Percentiles rank a stretch among this genome's conserved stretches.
Conservation (phyloP, 768 basidiomycete genomes). For the Cystobasidium ongulense region DNA sequence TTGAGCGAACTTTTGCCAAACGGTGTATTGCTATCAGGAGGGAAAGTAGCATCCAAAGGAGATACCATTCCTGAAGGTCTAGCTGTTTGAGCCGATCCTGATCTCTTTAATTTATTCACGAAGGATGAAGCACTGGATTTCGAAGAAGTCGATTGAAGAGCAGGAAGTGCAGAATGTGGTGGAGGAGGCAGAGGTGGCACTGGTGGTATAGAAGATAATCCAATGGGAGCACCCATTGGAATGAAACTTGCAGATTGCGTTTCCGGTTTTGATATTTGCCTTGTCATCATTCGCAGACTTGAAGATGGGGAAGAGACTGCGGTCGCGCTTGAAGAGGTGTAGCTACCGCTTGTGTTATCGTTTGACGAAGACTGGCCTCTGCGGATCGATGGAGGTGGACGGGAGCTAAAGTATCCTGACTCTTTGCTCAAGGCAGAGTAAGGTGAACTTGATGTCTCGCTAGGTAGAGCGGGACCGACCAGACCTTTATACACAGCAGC, state of each 20-base stretch:
- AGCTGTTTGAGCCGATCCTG: not conserved
- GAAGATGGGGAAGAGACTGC: not conserved
- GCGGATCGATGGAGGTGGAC: not conserved
- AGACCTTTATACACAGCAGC: slow-evolving; percentile 1
- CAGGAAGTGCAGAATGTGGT: not conserved
- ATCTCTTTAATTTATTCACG: not conserved
- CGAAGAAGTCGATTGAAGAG: not conserved
- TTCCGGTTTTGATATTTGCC: not conserved
- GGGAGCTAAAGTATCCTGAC: not conserved
- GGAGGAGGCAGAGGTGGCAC: not conserved
- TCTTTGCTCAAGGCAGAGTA: not conserved
- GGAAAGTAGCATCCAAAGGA: not conserved
- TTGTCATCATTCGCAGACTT: not conserved
- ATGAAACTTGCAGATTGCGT: not conserved
- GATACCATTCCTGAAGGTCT: not conserved
- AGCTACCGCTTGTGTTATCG: not conserved
- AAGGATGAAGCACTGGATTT: slow-evolving; percentile 8
- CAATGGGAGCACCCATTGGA: not conserved
- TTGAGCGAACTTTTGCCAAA: slow-evolving; percentile 6
- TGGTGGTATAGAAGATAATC: not conserved
- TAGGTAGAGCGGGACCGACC: not conserved
- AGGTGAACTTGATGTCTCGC: not conserved
- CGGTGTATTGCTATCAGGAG: not conserved
- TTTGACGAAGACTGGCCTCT: slow-evolving; percentile 4
- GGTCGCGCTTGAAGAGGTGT: not conserved